Base-by-base conservation (phyloP, 805 yeast species). In the Kodamaea leandrae region DNA sequence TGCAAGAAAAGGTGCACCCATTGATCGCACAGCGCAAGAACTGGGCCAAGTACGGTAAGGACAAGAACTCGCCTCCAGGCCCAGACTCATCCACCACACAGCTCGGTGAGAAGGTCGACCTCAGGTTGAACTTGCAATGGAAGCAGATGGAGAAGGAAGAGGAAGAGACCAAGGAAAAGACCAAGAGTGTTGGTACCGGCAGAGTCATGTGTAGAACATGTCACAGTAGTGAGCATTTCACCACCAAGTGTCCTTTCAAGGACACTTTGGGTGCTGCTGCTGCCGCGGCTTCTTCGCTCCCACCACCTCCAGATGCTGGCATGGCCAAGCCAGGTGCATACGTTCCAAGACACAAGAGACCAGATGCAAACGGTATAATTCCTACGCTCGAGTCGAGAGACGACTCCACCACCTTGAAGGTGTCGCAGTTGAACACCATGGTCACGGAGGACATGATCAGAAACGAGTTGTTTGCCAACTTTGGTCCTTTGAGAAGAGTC, bases 241-340 rank as follows among this genome's bases (percentile, higher is more conserved):
- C 97, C 30, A 71, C 88, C 63, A 83, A 84, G 71, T 93, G 99
- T 85, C 99, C 99, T 49, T 88, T 80, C 78, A 90, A 86, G 71
- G 95, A 84, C 55, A 85, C 93, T 27, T 72, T 91, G 61, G 86
- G 83, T 25, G 71, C 74, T 19, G 73, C 70, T 24, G 56, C 57
- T 23, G 53, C 69, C 35, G 71, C 72, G 39, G 64, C 69, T 27
- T 68, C 73, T 25, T 72, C 77, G 6, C 70, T 51, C 16, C 43
- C 55, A n/a, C 59, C 57, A 21, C 53, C 62, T 18, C 46, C 55
- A 28, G 63, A 52, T 20, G 44, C 53, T 26, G 43, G 52, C 50
- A 39, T 47, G 21, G 47, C 58, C 40, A 57, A 61, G 34, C 47
- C 54, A 17, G 60, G 66, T 34, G 68, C 62, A 51, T 69, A 69